phyloP scores from a whole-genome alignment of 2,329 filamentous ascomycete genomes.

The Acrocalymma vagum region DNA sequence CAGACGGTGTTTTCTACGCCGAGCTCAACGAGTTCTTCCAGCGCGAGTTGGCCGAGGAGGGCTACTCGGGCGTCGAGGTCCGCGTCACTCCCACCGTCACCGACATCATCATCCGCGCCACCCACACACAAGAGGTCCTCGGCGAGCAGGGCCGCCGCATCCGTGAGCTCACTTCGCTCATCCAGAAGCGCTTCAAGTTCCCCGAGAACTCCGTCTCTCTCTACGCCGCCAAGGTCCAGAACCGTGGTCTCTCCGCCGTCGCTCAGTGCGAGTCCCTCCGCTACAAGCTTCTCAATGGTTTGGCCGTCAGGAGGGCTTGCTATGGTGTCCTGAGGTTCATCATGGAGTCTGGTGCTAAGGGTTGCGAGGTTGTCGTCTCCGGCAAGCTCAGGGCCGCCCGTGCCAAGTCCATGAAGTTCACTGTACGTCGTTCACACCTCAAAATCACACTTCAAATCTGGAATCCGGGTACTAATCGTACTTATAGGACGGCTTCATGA shows the following conservation, averaged over 20 bases:
- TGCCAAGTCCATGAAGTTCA: constrained; percentile 99
- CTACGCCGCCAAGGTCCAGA: constrained; percentile 99
- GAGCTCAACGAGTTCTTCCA: constrained; percentile 99
- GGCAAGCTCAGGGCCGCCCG: constrained; percentile 98
- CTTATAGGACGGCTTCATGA: constrained; percentile 96
- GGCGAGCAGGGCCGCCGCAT: constrained; percentile 99
- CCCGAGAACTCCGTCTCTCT: constrained; percentile 99
- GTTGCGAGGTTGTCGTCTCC: constrained; percentile 99
- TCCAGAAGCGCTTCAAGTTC: constrained; percentile 99
- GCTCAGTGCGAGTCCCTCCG: constrained; percentile 99
- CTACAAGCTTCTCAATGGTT: constrained; percentile 99
- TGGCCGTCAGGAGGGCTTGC: constrained; percentile 97
- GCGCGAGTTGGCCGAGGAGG: constrained; percentile 99
- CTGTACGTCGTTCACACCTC: constrained; percentile 65
- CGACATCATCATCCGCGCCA: constrained; percentile 99
- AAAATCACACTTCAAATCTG: not conserved
- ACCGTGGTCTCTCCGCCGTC: constrained; percentile 99
- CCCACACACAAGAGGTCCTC: constrained; percentile 99
- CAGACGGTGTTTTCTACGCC: constrained; percentile 99
- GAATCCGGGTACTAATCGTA: constrained; percentile 28
- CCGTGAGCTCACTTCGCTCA: constrained; percentile 99
- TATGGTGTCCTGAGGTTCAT: constrained; percentile 99
- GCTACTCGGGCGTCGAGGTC: constrained; percentile 99
- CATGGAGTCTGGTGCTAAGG: constrained; percentile 99
- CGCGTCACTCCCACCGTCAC: constrained; percentile 99